These are phyloP conservation scores for Eimeria praecox DNA, from an alignment of 169 alveolate genomes.

Conservation along the genomic window DNA sequence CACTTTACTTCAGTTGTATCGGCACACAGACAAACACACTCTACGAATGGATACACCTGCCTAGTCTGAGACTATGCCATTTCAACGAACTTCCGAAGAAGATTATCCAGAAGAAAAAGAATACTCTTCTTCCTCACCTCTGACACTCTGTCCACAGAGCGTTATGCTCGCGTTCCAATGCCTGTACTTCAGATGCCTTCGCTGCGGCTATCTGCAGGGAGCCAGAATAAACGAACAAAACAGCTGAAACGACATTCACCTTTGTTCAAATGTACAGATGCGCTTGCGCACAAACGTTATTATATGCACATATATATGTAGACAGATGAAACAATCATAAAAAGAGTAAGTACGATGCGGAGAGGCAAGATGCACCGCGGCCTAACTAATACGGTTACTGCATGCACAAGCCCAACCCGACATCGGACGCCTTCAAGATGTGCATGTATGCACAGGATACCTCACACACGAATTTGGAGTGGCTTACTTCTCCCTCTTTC, in stretches of 20 bases:
- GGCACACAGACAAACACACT: not conserved
- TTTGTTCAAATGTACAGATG: not conserved
- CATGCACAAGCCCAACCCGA: not conserved
- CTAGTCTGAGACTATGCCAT: not conserved
- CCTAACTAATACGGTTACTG: not conserved
- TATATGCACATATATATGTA: not conserved
- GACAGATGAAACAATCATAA: not conserved
- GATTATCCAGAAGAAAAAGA: not conserved
- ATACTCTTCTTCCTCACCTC: conserved; percentile 68
- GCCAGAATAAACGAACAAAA: not conserved
- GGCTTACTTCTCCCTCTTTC: conserved; percentile 76
- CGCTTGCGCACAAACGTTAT: not conserved
- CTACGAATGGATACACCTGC: not conserved
- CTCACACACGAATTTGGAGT: not conserved
- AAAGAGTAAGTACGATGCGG: too few relatives aligned
- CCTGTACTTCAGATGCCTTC: conserved; percentile 92
- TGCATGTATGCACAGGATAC: too few relatives aligned
- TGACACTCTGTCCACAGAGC: conserved; percentile 99
- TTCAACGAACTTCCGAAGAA: not conserved
- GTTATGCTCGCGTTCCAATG: conserved; percentile 94
- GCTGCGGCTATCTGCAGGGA: conserved; percentile 81
- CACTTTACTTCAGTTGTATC: not conserved
- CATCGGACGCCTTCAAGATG: not conserved
- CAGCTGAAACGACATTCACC: not conserved
- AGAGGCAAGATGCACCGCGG: too few relatives aligned